Evolutionary conservation across 257 asterid genomes (phyloP).

Genomic region (Rehmannia glutinosa): DNA sequence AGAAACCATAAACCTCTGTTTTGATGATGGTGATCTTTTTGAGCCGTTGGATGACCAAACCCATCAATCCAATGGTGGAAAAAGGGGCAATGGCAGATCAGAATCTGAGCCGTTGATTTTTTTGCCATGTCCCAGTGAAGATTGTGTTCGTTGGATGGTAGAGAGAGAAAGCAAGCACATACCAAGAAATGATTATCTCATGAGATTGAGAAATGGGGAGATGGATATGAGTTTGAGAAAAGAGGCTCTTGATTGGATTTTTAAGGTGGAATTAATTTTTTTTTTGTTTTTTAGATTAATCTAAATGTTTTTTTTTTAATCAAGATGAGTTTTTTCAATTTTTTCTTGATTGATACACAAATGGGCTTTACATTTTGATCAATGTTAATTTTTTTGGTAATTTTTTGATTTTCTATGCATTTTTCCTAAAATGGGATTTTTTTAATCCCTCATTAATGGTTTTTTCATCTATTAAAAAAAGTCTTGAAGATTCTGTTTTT

Average conservation of each 20-base stretch:
- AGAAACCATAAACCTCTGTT: slow-evolving; percentile 34
- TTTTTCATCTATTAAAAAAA: slow-evolving; percentile 2
- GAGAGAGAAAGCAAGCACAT: slow-evolving; percentile 44
- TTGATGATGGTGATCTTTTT: slow-evolving; percentile 37
- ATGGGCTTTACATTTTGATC: slow-evolving; percentile 4
- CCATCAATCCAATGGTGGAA: slow-evolving; percentile 22
- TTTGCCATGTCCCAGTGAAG: slow-evolving; percentile 42
- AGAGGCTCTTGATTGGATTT: slow-evolving; percentile 76
- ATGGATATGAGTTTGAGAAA: slow-evolving; percentile 57
- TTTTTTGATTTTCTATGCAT: slow-evolving; percentile 4
- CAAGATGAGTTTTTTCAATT: neutral
- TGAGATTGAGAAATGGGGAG: slow-evolving; percentile 68
- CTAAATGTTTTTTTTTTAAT: slow-evolving; percentile 5
- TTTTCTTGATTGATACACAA: neutral
- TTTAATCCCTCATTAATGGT: neutral
- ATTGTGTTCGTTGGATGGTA: slow-evolving; percentile 48
- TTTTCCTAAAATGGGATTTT: slow-evolving; percentile 11
- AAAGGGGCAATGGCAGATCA: slow-evolving; percentile 38
- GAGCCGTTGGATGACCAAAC: slow-evolving; percentile 20
- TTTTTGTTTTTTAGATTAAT: neutral
- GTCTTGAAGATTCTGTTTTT: neutral
- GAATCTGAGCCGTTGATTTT: slow-evolving; percentile 33
- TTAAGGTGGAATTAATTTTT: slow-evolving; percentile 44
- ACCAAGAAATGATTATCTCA: slow-evolving; percentile 62
- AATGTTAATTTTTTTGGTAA: neutral